phyloP scores from a whole-genome alignment of 148 eudicot species.

The Camellia sinensis region DNA sequence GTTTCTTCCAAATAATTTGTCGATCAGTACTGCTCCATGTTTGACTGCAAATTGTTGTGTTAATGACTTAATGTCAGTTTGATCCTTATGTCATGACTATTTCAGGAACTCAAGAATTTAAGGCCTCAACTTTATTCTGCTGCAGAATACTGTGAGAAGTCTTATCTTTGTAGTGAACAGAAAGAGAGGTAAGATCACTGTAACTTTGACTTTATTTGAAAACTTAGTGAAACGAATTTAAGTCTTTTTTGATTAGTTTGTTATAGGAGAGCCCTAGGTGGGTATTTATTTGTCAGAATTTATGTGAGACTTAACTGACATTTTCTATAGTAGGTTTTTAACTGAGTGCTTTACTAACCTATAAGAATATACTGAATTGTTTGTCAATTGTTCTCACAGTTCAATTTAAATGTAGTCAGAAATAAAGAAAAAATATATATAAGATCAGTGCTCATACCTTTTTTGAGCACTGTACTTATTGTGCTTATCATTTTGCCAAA shows the following conservation, averaged over 20 bases:
- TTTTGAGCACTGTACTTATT: too few species aligned
- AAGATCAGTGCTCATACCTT: background rate
- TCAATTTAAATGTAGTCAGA: background rate
- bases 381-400: background rate
- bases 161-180: conserved; percentile 86
- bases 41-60: background rate
- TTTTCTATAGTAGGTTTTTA: conserved; percentile 3
- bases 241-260: background rate
- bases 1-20: conserved; percentile 6
- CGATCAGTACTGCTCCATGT: background rate
- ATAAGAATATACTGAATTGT: background rate
- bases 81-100: conserved; percentile 16
- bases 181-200: conserved; percentile 68
- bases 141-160: conserved; percentile 96
- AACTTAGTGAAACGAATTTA: background rate
- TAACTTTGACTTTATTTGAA: background rate
- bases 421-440: background rate
- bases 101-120: conserved; percentile 90
- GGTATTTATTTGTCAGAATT: background rate
- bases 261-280: conserved; percentile 1
- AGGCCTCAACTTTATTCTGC: conserved; percentile 96
- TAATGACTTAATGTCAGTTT: background rate
- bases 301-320: background rate
- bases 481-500: background rate
- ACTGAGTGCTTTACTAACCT: background rate